Conservation (phyloP, 208 protist genomes). For the Eutreptiella sp. region DNA sequence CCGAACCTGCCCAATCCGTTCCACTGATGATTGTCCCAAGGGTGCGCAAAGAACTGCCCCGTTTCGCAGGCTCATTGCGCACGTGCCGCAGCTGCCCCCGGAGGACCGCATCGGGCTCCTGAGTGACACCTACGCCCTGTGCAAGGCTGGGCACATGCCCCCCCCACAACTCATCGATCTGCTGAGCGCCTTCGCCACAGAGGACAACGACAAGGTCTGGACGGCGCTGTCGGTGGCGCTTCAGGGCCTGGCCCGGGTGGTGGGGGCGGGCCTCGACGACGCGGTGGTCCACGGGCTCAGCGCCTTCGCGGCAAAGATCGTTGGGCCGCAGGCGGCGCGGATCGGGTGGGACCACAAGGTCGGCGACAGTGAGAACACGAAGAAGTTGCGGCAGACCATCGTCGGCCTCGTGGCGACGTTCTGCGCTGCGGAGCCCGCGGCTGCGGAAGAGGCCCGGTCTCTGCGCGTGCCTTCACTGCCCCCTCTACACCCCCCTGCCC, state of each 20-base stretch:
- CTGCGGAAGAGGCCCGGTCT: not conserved
- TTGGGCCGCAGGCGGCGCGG: not conserved
- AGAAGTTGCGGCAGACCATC: conserved; percentile 7
- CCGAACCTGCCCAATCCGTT: too few relatives aligned
- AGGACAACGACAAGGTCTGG: conserved; percentile 25
- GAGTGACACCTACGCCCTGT: conserved; percentile 2
- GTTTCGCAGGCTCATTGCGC: not conserved
- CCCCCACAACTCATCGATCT: not conserved
- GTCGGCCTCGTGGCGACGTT: not conserved
- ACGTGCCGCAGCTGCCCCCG: not conserved
- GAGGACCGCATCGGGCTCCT: conserved; percentile 16
- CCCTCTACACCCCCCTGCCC: too few relatives aligned
- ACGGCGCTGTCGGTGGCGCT: not conserved
- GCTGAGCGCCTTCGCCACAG: conserved; percentile 9
- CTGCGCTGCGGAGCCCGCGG: not conserved
- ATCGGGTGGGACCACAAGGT: conserved; percentile 20
- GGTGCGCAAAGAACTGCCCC: too few relatives aligned
- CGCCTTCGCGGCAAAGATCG: not conserved
- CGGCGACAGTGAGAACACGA: conserved; percentile 1
- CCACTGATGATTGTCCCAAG: too few relatives aligned
- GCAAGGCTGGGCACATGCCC: not conserved
- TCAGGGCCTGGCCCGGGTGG: not conserved
- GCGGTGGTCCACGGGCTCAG: not conserved
- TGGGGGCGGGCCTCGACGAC: not conserved
- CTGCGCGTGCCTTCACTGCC: too few relatives aligned